Conservation (phyloP, 345 rosid species). For the Cochlearia excelsa region DNA sequence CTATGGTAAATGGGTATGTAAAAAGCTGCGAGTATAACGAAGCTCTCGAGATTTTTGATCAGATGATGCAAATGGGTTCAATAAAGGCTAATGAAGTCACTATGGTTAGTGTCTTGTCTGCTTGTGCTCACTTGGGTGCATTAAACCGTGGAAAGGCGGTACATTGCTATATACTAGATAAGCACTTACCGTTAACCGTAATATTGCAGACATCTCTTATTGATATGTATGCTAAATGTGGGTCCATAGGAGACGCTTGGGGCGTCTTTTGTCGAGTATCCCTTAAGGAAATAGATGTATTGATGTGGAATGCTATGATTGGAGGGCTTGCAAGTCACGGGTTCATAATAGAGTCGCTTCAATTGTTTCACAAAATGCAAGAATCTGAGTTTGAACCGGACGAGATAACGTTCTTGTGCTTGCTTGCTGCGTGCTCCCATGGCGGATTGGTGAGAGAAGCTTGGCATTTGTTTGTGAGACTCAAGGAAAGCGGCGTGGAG, state of each 20-base stretch:
- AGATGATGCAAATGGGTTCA: slow-evolving; percentile 47
- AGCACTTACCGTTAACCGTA: slow-evolving; percentile 49
- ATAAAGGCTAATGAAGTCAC: slow-evolving; percentile 74
- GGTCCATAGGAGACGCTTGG: slow-evolving; percentile 70
- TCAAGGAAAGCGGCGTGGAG: slow-evolving; percentile 40
- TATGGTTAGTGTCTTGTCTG: slow-evolving; percentile 79
- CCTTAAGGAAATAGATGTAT: slow-evolving; percentile 44
- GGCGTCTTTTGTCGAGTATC: slow-evolving; percentile 46
- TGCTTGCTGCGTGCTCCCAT: slow-evolving; percentile 78
- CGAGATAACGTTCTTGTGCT: slow-evolving; percentile 71
- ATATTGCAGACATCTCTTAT: slow-evolving; percentile 65
- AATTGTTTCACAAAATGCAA: slow-evolving; percentile 58
- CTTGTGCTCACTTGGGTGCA: slow-evolving; percentile 84
- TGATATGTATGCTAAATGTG: slow-evolving; percentile 91
- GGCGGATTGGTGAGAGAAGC: slow-evolving; percentile 76
- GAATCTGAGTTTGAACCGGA: slow-evolving; percentile 53
- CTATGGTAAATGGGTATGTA: slow-evolving; percentile 76
- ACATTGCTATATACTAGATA: slow-evolving; percentile 54
- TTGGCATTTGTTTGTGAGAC: slow-evolving; percentile 52
- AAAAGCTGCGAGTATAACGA: slow-evolving; percentile 54
- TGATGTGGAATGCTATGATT: slow-evolving; percentile 83
- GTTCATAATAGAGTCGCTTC: slow-evolving; percentile 53
- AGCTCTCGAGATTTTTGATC: slow-evolving; percentile 60
- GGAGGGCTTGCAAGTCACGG: slow-evolving; percentile 90
- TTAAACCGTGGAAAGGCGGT: slow-evolving; percentile 57